Evolutionary conservation across 805 yeast species (phyloP), one percentile per base, ranked within the genome.

Genomic region (Candida wancherniae): DNA sequence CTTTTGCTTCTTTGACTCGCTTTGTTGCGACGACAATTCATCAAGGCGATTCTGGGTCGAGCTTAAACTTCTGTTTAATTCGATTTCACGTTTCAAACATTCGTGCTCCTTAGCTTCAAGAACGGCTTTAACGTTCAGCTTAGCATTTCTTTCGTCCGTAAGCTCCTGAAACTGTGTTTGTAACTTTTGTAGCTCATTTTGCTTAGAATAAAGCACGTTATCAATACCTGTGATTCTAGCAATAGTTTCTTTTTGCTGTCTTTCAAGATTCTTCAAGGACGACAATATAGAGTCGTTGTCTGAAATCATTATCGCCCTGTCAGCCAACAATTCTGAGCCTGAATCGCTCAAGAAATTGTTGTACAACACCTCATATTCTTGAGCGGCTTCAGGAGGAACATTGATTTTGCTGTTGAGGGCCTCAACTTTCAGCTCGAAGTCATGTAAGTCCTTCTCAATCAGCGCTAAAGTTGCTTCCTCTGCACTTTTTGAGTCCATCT

Each of bases 1-100:
- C 29, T 71, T 69, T 40, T 87, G 95, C 39, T 76, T 73, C 23
- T 73, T 72, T 0, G 87, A 67, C 45, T 84, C 96, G 43, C 90
- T 73, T 53, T 79, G 82, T 36, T 70, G 75, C 1, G 95, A 87
- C 29, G 76, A 77, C 21, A 84, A 58, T 32, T 84, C 94, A 38
- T 82, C 82, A 26, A 90, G 61, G 44, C 71, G 71, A 2, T 71
- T 42, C 17, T 83, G 61, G 1, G 77, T 67, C 19, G 75, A 80
- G 40, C 77, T 71, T 36, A 88, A 61, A 38, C 75, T 73, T 6
- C 77, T 62, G 40, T 79, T 81, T n/a, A 84, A 48, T 35, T 76
- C 78, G 21, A 66, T 62, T 46, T 80, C 90, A 40, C 73, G 67
- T 19, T 52, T 58, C 12, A 55, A 48, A 15, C 54, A 49, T 14